Evolutionary conservation across 148 eudicot genomes (phyloP).

Genomic region (Amaranthus cruentus): DNA sequence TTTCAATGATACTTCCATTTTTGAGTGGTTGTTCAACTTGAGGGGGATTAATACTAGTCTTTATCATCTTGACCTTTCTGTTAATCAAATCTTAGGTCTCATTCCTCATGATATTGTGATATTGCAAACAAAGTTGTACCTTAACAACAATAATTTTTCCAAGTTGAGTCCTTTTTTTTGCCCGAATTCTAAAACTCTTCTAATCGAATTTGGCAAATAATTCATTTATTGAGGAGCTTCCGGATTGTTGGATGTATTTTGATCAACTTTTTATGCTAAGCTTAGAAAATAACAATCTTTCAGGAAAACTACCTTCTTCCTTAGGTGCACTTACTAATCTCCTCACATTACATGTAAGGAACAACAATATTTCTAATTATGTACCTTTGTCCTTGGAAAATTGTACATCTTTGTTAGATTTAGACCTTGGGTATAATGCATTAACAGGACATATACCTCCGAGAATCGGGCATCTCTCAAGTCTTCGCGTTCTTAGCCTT

Average conservation of each 20-base stretch:
- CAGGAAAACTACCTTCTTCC: too few relatives aligned
- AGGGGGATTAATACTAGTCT: conserved; percentile 13
- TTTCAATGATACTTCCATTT: conserved; percentile 12
- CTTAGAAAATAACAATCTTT: too few relatives aligned
- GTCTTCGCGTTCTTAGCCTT: not conserved
- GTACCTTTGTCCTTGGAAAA: conserved; percentile 6
- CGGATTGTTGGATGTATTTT: too few relatives aligned
- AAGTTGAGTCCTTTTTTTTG: not conserved
- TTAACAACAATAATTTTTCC: not conserved
- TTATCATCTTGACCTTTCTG: conserved; percentile 19
- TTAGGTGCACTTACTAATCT: too few relatives aligned
- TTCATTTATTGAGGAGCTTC: too few relatives aligned
- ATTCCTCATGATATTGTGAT: conserved; percentile 15
- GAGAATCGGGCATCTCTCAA: not conserved
- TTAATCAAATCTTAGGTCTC: conserved; percentile 4
- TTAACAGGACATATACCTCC: conserved; percentile 13
- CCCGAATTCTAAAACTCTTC: not conserved
- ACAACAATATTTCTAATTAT: not conserved
- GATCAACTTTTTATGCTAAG: too few relatives aligned
- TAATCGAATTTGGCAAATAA: too few relatives aligned
- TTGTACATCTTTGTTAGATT: not conserved
- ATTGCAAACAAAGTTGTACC: not conserved
- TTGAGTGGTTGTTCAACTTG: conserved; percentile 24
- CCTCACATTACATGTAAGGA: too few relatives aligned
- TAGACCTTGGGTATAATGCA: conserved; percentile 16